Conservation (phyloP, 306 rosid genomes). For the Lithocarpus polystachyus region DNA sequence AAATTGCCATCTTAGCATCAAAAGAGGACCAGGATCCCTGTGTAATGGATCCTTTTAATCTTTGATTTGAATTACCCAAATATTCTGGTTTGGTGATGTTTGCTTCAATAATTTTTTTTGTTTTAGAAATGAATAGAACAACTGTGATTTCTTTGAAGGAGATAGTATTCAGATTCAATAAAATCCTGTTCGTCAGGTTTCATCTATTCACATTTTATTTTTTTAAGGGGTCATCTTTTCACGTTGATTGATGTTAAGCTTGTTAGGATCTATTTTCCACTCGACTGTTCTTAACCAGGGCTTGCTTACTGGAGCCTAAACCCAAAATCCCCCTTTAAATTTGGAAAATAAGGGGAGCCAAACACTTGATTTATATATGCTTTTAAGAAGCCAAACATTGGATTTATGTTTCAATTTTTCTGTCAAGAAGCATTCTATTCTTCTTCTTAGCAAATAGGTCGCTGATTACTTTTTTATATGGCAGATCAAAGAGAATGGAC, state of each 20-base stretch:
- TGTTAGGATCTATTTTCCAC: not conserved
- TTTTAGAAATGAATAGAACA: not conserved
- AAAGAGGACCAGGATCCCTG: not conserved
- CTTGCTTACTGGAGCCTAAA: not conserved
- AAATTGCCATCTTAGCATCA: not conserved
- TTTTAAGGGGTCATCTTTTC: not conserved
- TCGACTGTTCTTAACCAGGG: not conserved
- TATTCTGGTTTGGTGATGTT: not conserved
- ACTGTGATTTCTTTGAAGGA: not conserved
- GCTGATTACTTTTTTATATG: slow-evolving; percentile 15
- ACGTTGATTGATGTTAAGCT: not conserved
- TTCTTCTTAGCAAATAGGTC: slow-evolving; percentile 2
- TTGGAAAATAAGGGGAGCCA: too few species aligned
- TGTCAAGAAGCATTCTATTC: slow-evolving; percentile 10
- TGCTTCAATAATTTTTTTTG: not conserved
- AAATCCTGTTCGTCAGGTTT: not conserved
- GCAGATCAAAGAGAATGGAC: slow-evolving; percentile 70
- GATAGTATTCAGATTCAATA: not conserved
- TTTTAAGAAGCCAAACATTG: too few species aligned
- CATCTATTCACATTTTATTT: not conserved
- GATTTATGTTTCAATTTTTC: not conserved
- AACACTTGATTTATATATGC: too few species aligned
- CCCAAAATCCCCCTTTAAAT: not conserved
- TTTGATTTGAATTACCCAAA: too few species aligned
- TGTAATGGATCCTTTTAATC: not conserved